Evolutionary conservation across 495 filamentous ascomycete genomes (phyloP).

Genomic region (Neurospora sublineolata): DNA sequence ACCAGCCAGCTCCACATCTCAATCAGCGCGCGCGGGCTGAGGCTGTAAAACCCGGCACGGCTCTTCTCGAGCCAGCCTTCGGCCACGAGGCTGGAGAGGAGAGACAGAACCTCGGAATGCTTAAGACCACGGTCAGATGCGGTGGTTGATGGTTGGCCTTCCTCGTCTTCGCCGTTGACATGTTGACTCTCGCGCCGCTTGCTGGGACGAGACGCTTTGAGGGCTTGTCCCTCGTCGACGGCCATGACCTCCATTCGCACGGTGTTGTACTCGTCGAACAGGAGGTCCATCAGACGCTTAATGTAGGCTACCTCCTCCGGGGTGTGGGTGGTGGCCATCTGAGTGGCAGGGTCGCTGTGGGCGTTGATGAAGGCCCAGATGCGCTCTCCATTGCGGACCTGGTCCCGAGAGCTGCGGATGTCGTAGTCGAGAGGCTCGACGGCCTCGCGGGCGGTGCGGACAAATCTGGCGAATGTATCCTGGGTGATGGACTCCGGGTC

Average conservation of each 20-base stretch:
- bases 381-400: slow-evolving; percentile 38
- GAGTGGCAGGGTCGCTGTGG: slow-evolving; percentile 68
- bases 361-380: slow-evolving; percentile 80
- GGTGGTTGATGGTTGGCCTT: slow-evolving; percentile 13
- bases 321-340: slow-evolving; percentile 70
- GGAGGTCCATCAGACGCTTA: slow-evolving; percentile 76
- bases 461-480: slow-evolving; percentile 55
- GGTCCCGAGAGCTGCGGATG: slow-evolving; percentile 60
- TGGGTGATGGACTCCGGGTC: slow-evolving; percentile 48
- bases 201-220: slow-evolving; percentile 44
- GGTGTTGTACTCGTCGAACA: slow-evolving; percentile 83
- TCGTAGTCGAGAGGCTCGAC: slow-evolving; percentile 77
- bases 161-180: slow-evolving; percentile 29
- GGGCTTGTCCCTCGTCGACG: slow-evolving; percentile 62
- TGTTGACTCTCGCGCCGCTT: slow-evolving; percentile 28
- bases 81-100: slow-evolving; percentile 56
- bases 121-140: slow-evolving; percentile 45
- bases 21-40: slow-evolving; percentile 67
- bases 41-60: slow-evolving; percentile 55
- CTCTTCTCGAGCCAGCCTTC: slow-evolving; percentile 81
- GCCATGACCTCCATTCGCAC: slow-evolving; percentile 66
- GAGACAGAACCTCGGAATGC: slow-evolving; percentile 61
- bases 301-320: slow-evolving; percentile 85
- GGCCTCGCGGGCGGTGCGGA: slow-evolving; percentile 55
- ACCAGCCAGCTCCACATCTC: slow-evolving; percentile 75